Percentiles rank a stretch among this genome's conserved stretches.
These are phyloP conservation scores for Pseudopithomyces maydicus DNA, from an alignment of 2,329 filamentous ascomycete species.

Conservation along the genomic window DNA sequence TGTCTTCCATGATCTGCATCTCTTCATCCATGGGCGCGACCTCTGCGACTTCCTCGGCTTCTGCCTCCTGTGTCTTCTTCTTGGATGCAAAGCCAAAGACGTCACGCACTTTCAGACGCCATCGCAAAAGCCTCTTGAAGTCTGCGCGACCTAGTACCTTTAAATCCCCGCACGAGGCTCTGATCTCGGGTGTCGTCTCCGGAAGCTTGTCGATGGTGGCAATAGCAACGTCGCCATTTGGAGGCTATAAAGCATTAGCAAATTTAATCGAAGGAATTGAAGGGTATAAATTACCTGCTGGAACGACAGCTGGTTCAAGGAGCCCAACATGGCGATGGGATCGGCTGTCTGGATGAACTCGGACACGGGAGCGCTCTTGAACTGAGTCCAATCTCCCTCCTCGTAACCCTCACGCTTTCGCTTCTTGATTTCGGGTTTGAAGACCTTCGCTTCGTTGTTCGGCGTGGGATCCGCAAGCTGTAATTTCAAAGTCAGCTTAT, in stretches of 20 bases:
- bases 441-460: conserved; percentile 97
- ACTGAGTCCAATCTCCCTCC: conserved; percentile 91
- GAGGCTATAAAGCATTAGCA: conserved; percentile 43
- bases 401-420: conserved; percentile 97
- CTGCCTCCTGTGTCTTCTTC: conserved; percentile 59
- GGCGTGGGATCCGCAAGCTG: conserved; percentile 66
- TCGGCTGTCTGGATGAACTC: conserved; percentile 95
- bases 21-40: conserved; percentile 95
- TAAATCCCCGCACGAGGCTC: conserved; percentile 68
- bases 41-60: conserved; percentile 74
- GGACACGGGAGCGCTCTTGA: conserved; percentile 84
- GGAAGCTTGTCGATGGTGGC: conserved; percentile 84
- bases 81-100: conserved; percentile 86
- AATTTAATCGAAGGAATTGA: too few relatives aligned
- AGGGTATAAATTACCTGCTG: conserved; percentile 55
- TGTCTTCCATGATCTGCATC: conserved; percentile 83
- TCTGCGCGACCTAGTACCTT: conserved; percentile 93
- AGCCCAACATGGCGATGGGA: conserved; percentile 88
- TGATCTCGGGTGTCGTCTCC: conserved; percentile 64
- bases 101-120: conserved; percentile 87
- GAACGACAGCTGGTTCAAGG: conserved; percentile 83
- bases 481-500: too few relatives aligned
- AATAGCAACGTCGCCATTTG: conserved; percentile 79
- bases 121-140: conserved; percentile 86
- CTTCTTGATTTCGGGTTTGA: conserved; percentile 97